These are phyloP conservation scores for Suillus cothurnatus DNA, from an alignment of 768 basidiomycete species.

Conservation along the genomic window DNA sequence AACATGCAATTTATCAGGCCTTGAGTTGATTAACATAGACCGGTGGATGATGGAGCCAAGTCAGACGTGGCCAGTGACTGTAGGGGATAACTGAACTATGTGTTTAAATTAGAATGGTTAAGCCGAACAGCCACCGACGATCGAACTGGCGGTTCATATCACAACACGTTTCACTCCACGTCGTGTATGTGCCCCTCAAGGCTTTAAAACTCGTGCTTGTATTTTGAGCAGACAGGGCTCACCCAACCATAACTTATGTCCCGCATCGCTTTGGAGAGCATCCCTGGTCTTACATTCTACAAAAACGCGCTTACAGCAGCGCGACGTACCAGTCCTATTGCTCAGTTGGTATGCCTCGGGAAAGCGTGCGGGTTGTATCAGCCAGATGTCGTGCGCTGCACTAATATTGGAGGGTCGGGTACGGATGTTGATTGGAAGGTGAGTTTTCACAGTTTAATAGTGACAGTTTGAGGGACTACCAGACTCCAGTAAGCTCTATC, in stretches of 20 bases:
- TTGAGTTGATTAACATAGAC: not conserved
- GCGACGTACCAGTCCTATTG: slow-evolving; percentile 66
- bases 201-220: too few species aligned
- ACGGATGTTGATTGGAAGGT: slow-evolving; percentile 92
- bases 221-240: not conserved
- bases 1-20: not conserved
- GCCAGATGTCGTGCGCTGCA: slow-evolving; percentile 86
- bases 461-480: not conserved
- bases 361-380: slow-evolving; percentile 74
- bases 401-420: slow-evolving; percentile 75
- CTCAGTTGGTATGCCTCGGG: slow-evolving; percentile 82
- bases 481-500: not conserved
- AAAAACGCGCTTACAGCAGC: slow-evolving; percentile 63
- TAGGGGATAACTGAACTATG: too few species aligned
- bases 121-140: not conserved
- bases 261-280: slow-evolving; percentile 69
- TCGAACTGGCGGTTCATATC: not conserved
- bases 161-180: slow-evolving; percentile 13
- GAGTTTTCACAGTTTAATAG: slow-evolving; percentile 20
- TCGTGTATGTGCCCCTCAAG: not conserved
- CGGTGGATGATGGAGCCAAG: not conserved
- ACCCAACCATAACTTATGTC: slow-evolving; percentile 46
- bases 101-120: too few species aligned
- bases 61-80: too few species aligned
- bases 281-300: slow-evolving; percentile 80